A percentile compares a stretch with the other conserved stretches of the same genome.
Conservation (phyloP, 768 basidiomycete species). For the Trametes gibbosa region DNA sequence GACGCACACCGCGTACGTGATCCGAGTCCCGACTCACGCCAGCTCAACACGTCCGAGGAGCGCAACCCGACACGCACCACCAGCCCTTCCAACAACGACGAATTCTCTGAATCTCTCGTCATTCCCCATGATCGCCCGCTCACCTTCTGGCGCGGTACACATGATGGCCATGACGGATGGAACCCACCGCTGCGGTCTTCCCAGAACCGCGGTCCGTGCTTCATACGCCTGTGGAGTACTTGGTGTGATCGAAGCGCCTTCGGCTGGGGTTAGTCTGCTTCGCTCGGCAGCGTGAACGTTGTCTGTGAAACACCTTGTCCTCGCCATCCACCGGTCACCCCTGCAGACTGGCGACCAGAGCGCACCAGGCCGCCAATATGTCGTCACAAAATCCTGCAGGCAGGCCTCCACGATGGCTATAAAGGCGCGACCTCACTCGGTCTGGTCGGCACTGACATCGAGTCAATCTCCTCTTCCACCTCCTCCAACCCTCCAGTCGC, state of each 20-base stretch:
- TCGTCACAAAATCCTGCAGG: background rate
- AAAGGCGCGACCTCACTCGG: background rate
- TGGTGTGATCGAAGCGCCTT: constrained; percentile 4
- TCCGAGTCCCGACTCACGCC: no score
- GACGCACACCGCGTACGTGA: no score
- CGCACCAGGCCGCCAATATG: background rate
- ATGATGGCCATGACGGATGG: constrained; percentile 1
- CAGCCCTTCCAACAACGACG: background rate
- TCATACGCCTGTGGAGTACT: constrained; percentile 1
- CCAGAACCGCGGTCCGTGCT: background rate
- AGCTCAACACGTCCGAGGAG: background rate
- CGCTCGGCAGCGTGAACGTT: constrained; percentile 10
- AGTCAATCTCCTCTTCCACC: constrained; percentile 8
- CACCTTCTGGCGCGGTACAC: background rate
- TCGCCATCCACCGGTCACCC: no score
- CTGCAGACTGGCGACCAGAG: background rate
- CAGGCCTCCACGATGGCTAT: constrained; percentile 1
- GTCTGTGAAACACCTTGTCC: constrained; percentile 7
- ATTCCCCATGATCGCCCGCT: background rate
- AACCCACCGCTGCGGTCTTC: background rate
- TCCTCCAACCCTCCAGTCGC: constrained; percentile 3
- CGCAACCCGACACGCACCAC: background rate
- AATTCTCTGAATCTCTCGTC: background rate
- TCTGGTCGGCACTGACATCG: constrained; percentile 17
- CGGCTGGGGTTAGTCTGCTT: constrained; percentile 9